Evolutionary conservation across 257 asterid species (phyloP).

Genomic region (Nicotiana knightiana): DNA sequence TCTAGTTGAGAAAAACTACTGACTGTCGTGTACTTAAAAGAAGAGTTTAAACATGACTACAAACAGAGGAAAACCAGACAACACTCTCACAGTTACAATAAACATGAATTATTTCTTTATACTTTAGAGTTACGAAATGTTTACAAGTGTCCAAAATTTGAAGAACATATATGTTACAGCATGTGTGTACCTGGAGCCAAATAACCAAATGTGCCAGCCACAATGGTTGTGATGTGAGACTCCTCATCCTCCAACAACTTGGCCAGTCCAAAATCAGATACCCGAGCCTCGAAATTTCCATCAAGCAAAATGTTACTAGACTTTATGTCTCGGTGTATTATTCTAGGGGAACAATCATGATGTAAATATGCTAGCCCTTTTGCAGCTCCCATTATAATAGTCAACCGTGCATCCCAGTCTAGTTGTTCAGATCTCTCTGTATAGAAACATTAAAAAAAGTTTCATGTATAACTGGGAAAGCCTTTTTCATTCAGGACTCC

Average conservation of each 20-base stretch:
- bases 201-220: constrained; percentile 94
- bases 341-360: constrained; percentile 93
- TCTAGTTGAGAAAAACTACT: background rate
- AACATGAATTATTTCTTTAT: background rate
- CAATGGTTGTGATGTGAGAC: constrained; percentile 87
- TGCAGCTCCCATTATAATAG: constrained; percentile 81
- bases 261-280: constrained; percentile 92
- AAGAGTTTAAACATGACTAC: background rate
- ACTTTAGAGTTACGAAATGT: background rate
- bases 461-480: background rate
- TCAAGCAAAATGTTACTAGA: constrained; percentile 91
- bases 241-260: constrained; percentile 85
- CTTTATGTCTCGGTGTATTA: constrained; percentile 87
- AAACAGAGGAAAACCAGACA: background rate
- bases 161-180: background rate
- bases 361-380: constrained; percentile 90
- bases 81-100: background rate
- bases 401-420: constrained; percentile 86
- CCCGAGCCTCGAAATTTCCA: constrained; percentile 81
- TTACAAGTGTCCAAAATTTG: background rate
- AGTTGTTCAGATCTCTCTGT: constrained; percentile 71
- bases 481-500: background rate
- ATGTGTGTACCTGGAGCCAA: constrained; percentile 68
- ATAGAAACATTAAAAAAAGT: background rate
- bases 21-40: background rate